phyloP scores from a whole-genome alignment of 2,329 filamentous ascomycete genomes.

The Teratosphaeria destructans region DNA sequence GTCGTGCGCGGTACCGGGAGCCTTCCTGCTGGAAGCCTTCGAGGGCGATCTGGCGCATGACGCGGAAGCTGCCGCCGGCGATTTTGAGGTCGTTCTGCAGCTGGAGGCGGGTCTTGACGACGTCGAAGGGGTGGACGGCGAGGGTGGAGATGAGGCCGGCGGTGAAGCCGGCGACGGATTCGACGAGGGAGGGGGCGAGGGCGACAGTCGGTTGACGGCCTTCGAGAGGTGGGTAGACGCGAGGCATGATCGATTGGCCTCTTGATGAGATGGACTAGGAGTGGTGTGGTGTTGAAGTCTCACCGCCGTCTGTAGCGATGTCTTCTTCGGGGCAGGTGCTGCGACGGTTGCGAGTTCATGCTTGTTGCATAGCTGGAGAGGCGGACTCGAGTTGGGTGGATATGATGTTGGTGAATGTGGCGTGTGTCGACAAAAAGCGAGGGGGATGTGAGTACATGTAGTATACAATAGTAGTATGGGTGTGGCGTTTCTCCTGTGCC shows the following conservation, averaged over 20 bases:
- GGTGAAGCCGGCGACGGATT: conserved; percentile 80
- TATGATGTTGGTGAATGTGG: too few relatives aligned
- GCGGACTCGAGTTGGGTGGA: too few relatives aligned
- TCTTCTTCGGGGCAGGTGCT: not conserved
- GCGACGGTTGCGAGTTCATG: conserved; percentile 4
- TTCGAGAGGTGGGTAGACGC: conserved; percentile 40
- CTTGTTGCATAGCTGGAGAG: not conserved
- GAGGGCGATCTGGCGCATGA: conserved; percentile 17
- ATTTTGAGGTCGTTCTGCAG: conserved; percentile 16
- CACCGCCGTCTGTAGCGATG: not conserved
- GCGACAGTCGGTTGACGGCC: conserved; percentile 37
- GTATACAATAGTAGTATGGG: too few relatives aligned
- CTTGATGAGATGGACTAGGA: not conserved
- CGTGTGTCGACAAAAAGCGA: too few relatives aligned
- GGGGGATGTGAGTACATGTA: too few relatives aligned
- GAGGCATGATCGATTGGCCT: conserved; percentile 30
- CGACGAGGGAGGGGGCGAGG: conserved; percentile 67
- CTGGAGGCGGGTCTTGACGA: conserved; percentile 94
- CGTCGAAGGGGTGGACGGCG: conserved; percentile 81
- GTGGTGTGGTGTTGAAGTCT: not conserved
- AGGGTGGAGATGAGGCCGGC: conserved; percentile 81
- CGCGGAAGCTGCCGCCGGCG: conserved; percentile 17
- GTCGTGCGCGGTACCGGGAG: not conserved
- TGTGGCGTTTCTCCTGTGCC: too few relatives aligned
- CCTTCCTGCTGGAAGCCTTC: conserved; percentile 1